Evolutionary conservation across 352 stramenopile genomes (phyloP), one percentile per base, ranked within the genome.

Genomic region (Pythium brassicae): DNA sequence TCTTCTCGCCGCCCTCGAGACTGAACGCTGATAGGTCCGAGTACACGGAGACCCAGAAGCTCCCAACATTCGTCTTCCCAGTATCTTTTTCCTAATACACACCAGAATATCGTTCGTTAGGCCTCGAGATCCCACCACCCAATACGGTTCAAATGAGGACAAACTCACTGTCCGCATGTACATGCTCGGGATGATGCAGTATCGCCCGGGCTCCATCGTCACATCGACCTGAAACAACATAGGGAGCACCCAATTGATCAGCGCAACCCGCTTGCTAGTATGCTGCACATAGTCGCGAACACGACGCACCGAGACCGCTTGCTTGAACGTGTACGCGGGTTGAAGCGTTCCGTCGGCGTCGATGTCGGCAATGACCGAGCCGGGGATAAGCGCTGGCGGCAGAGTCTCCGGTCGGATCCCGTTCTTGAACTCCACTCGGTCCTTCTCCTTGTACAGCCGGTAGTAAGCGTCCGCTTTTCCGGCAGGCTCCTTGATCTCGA

Each of bases 181-280:
- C 83, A 94, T 89, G 61, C 85, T 94, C 0, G 85, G 80, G 29
- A 94, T 71, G 45, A 94, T 87, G 44, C 85, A 93, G 23, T 94
- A 94, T 42, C 61, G 70, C 1, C 85, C 85, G 48, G 83, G 68
- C 44, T 92, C 79, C 61, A 94, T 86, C 0, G 62, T 78, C 22
- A 75, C 69, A 64, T 90, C 79, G 32, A 83, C 62, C 83, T 92
- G 56, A 25, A 59, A 8, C 2, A 19, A 49, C n/a, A 34, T 22
- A 50, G 0, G 6, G 10, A 23, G 19, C 39, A 45, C 7, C 11
- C 47, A 20, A 6, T 15, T 26, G 1, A 14, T 42, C 26, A 40
- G 2, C 25, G 4, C 5, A 20, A 22, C 9, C 12, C 3, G 43
- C 8, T 4, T 14, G 6, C 3, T 3, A 9, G 35, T 5, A 19